Evolutionary conservation across 352 stramenopile species (phyloP), one percentile per base, ranked within the genome.

Genomic region (Hyaloperonospora arabidopsidis): DNA sequence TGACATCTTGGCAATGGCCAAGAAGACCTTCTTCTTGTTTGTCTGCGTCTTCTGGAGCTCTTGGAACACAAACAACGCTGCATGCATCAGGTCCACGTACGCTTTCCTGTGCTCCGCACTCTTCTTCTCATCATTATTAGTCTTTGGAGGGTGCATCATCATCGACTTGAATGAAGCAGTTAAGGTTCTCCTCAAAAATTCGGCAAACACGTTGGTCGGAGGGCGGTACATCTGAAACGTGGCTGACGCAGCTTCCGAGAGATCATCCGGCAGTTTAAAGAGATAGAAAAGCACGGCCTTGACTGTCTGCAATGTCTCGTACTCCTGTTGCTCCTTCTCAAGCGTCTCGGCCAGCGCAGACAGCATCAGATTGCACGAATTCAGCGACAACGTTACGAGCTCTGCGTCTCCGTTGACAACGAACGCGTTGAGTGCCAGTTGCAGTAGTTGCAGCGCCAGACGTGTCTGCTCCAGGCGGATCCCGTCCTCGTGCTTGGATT

Each of bases 11-110:
- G 82, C 73, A 57, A 90, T 72, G 1, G 77, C 72, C 18, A 90
- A 45, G 51, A 93, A 94, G 19, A 91, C 84, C 43, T 94, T 94
- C 57, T 87, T 87, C 67, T 91, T 92, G 68, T 92, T 94, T n/a
- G 79, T 68, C 50, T 93, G 83, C n/a, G 82, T 79, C 38, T 69
- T 75, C 55, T 91, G 83, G 25, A 93, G 64, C 50, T 87, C 79
- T 29, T 90, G 80, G 52, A 84, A 88, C 23, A 91, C 79, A 29
- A 70, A 70, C 44, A 91, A 23, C 40, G 85, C 59, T 1, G 72
- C 76, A 19, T 71, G 52, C 15, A 78, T 49, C 39, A 93, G 43
- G 35, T 63, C 50, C 28, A 88, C 65, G 28, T 72, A 69, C 51
- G 75, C 44, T 8, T 34, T 13, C 22, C 57, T 34, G 15, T 39